Evolutionary conservation across 768 basidiomycete genomes (phyloP).

Genomic region (Goffeauzyma gilvescens): DNA sequence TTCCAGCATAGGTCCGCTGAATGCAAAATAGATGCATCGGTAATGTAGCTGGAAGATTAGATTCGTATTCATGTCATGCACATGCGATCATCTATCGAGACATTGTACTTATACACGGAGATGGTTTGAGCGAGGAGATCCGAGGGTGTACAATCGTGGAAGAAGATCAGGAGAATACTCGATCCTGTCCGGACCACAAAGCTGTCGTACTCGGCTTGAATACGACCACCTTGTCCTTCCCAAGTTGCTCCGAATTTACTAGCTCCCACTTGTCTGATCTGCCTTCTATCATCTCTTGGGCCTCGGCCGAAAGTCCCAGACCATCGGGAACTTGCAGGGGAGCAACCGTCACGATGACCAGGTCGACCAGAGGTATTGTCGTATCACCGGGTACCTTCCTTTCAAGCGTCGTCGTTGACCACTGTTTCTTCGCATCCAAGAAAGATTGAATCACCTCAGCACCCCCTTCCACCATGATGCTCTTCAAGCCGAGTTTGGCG

Average conservation of each 20-base stretch:
- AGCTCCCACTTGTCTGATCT: background rate
- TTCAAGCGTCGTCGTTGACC: background rate
- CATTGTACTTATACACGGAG: too few relatives aligned
- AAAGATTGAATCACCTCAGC: slow-evolving; percentile 62
- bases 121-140: too few relatives aligned
- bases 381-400: slow-evolving; percentile 7
- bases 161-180: too few relatives aligned
- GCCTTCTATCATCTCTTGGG: slow-evolving; percentile 1
- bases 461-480: slow-evolving; percentile 93
- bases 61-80: too few relatives aligned
- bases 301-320: slow-evolving; percentile 2
- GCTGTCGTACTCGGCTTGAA: background rate
- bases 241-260: background rate
- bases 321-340: slow-evolving; percentile 58
- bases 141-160: too few relatives aligned
- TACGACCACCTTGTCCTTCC: background rate
- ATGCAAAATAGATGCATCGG: too few relatives aligned
- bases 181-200: too few relatives aligned
- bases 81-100: too few relatives aligned
- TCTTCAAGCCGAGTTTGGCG: slow-evolving; percentile 41
- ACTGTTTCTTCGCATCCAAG: slow-evolving; percentile 30
- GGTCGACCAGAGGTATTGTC: slow-evolving; percentile 46
- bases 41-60: too few relatives aligned
- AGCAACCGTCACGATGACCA: slow-evolving; percentile 64
- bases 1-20: too few relatives aligned